Evolutionary conservation across 192 early-diverging fungal genomes (phyloP), one percentile per base, ranked within the genome.

Genomic region (Lobosporangium transversale): DNA sequence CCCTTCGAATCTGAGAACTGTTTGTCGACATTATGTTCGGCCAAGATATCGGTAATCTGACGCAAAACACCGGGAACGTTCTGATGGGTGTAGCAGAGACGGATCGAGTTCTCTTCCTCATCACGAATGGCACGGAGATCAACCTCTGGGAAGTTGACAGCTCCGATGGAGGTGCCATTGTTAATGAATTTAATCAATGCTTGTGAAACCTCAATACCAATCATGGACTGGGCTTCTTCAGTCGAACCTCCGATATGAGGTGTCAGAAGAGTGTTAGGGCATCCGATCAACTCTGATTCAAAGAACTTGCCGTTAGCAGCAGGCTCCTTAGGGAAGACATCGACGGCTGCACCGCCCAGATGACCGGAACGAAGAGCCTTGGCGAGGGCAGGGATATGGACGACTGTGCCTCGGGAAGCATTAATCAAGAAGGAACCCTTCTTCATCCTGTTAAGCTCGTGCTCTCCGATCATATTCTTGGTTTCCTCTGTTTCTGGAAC

Each of bases 221-320:
- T 99, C 86, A 94, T 93, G 51, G 87, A 83, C 83, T 99, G 98
- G 24, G 98, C 98, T 80, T 99, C 98, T 68, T 99, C 98, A 50
- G 98, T 99, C 36, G 96, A 98, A 12, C 98, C 98, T 70, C 95
- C 97, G 84, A 99, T 99, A 76, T 99, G 98, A 43, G 98, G 98
- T 14, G 95, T 95, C 81, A 99, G 83, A 58, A 99, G 91, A 4
- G 95, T 92, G 86, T 99, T 99, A 50, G 94, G 92, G 80, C 94
- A 95, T 40, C 87, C 89, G 45, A 87, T 71, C 47, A 97, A 83
- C 40, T 91, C 86, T 52, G 87, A 89, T 68, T 85, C 87, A 53
- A 78, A 82, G 58, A 62, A 58, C 51, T 60, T 60, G 0, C 97
- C 97, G 78, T 99, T 99, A 44, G 89, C 84, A 50, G 93, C 91